Evolutionary conservation across 2,329 filamentous ascomycete genomes (phyloP).

Genomic region (Aspergillus unguis): DNA sequence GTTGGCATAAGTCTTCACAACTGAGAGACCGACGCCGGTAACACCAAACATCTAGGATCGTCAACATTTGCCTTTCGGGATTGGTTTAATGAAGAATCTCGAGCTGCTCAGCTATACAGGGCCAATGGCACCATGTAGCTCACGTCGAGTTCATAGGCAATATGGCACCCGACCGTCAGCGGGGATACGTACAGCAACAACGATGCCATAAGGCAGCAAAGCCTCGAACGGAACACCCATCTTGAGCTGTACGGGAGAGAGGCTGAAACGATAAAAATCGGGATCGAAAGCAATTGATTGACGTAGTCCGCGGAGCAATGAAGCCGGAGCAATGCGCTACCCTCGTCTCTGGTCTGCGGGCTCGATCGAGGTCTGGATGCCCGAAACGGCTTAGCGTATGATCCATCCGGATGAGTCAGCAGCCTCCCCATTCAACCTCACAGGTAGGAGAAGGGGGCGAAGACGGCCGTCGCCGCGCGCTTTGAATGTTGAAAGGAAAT

Average conservation of each 20-base stretch:
- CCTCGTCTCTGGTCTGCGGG: conserved; percentile 18
- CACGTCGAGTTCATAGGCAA: neutral
- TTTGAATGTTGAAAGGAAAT: conserved; percentile 28
- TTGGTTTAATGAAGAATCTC: neutral
- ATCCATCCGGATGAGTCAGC: conserved; percentile 32
- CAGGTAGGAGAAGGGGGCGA: conserved; percentile 32
- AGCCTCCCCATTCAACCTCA: conserved; percentile 33
- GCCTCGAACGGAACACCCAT: conserved; percentile 68
- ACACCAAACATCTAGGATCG: conserved; percentile 57
- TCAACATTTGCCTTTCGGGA: conserved; percentile 12
- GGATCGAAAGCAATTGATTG: conserved; percentile 15
- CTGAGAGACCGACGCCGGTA: conserved; percentile 56
- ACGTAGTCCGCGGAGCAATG: conserved; percentile 11
- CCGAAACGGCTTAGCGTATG: conserved; percentile 30
- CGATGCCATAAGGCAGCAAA: conserved; percentile 62
- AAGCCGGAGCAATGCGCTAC: conserved; percentile 15
- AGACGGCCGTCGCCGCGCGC: conserved; percentile 28
- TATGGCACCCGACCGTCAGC: conserved; percentile 12
- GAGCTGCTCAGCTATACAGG: neutral
- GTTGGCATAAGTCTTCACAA: conserved; percentile 59
- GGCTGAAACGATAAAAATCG: neutral
- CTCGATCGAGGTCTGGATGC: conserved; percentile 28
- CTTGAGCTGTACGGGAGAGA: conserved; percentile 16
- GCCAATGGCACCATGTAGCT: neutral
- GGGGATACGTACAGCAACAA: conserved; percentile 53